Conservation (phyloP, 306 rosid species). For the Malus domestica region DNA sequence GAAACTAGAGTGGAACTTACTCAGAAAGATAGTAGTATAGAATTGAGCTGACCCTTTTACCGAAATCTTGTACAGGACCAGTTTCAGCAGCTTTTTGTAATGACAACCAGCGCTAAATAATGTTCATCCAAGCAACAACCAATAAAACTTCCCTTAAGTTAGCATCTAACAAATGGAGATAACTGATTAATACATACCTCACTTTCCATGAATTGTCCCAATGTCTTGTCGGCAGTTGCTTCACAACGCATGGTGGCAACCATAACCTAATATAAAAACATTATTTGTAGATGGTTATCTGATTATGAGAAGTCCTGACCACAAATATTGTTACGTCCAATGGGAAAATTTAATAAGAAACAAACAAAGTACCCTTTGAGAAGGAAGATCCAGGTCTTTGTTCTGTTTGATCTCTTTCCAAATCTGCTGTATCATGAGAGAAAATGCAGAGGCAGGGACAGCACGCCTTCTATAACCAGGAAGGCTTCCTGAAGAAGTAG, state of each 20-base stretch:
- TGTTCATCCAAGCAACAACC: conserved; percentile 9
- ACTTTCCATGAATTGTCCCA: conserved; percentile 36
- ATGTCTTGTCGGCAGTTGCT: conserved; percentile 71
- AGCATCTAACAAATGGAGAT: background rate
- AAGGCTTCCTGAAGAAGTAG: conserved; percentile 80
- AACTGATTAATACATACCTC: conserved; percentile 38
- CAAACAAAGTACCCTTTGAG: conserved; percentile 63
- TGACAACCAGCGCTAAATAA: conserved; percentile 63
- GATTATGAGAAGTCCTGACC: too few relatives aligned
- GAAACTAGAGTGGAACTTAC: conserved; percentile 40
- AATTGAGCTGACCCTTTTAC: conserved; percentile 56
- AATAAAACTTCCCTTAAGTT: background rate
- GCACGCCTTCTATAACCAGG: conserved; percentile 83
- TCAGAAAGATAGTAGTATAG: conserved; percentile 52
- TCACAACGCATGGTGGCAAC: conserved; percentile 95
- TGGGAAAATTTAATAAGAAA: background rate
- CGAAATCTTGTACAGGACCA: conserved; percentile 69
- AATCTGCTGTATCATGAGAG: conserved; percentile 71
- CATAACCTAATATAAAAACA: conserved; percentile 38
- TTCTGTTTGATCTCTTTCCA: conserved; percentile 84
- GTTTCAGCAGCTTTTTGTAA: conserved; percentile 57
- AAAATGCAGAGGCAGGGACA: conserved; percentile 87
- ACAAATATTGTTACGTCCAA: too few relatives aligned
- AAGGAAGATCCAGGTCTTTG: conserved; percentile 93
- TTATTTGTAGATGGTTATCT: too few relatives aligned